Conservation (phyloP, 306 rosid genomes). For the Quercus engelmannii region DNA sequence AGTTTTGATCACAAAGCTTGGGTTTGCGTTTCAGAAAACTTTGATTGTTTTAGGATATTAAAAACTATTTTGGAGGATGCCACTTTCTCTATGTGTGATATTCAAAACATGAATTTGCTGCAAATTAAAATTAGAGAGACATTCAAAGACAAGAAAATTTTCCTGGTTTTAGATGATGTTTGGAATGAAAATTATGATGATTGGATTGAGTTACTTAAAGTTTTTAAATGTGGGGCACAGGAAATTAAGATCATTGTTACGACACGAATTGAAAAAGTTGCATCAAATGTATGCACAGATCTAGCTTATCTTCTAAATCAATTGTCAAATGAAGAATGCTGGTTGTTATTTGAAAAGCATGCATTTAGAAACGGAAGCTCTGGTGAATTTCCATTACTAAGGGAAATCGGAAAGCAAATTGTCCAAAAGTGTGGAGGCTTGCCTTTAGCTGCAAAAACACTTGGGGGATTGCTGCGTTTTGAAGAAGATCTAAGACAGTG, state of each 20-base stretch:
- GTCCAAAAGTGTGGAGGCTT: slow-evolving; percentile 11
- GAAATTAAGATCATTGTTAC: slow-evolving; percentile 15
- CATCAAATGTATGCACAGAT: background rate
- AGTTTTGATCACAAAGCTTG: background rate
- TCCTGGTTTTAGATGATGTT: slow-evolving; percentile 17
- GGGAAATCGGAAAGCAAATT: slow-evolving; percentile 2
- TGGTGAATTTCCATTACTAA: background rate
- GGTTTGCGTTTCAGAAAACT: slow-evolving; percentile 6
- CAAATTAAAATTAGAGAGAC: background rate
- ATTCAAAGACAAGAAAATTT: background rate
- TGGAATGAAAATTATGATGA: slow-evolving; percentile 5
- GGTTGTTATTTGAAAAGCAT: slow-evolving; percentile 3
- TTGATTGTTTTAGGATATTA: background rate
- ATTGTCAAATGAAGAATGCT: background rate
- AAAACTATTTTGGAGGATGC: background rate
- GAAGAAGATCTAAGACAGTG: background rate
- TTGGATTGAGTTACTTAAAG: slow-evolving; percentile 8
- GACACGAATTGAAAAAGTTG: background rate
- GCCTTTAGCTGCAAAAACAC: slow-evolving; percentile 11
- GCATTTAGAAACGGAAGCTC: slow-evolving; percentile 2
- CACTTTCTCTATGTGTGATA: background rate
- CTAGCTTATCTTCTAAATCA: background rate
- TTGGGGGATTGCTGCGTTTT: background rate
- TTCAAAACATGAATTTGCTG: background rate
- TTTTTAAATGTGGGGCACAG: background rate